Base-by-base conservation (phyloP, 768 basidiomycete species). In the Auriscalpium microsporum region DNA sequence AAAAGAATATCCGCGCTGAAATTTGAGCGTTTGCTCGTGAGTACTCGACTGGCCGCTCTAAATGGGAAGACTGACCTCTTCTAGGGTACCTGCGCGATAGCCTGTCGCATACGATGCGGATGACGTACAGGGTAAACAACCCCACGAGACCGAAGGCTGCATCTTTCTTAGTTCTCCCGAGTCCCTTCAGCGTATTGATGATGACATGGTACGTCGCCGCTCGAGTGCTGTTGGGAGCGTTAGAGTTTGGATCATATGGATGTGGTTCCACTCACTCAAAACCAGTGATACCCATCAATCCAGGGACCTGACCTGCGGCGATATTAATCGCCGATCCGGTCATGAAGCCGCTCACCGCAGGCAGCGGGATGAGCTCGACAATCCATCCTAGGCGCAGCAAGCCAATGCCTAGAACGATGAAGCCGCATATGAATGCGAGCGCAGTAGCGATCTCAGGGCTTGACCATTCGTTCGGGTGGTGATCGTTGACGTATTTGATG, bases 271-370 rank as follows among this genome's bases (percentile, higher is more conserved):
- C 86, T 63, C 57, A 90, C 90, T 89, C 78, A 68, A 96, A 90
- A 28, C 84, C 86, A 53, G 82, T 76, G 54, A 91, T 87, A 21
- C 94, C 96, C 76, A 99, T 82, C 46, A 99, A 69, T 0, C 86
- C 87, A 2, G 95, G 93, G 4, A 96, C 78, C 71, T 99, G 95
- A 36, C 91, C 83, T 16, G 83, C 77, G 14, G 84, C 86, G 63
- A 98, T 98, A 67, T 76, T 94, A 72, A 97, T 83, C 37, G 95
- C 95, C n/a, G 90, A 94, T 17, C 95, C 95, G 0, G 95, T 98
- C 94, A 99, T 96, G 73, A 95, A 90, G 17, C 87, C 87, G 62
- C 84, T 87, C 57, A 92, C 85, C 2, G 89, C 90, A 3, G 88
- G 87, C 8, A 81, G 78, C 17, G 90, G 88, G 58, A 94, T 97